Evolutionary conservation across 75 land plant species (phyloP), one percentile per base, ranked within the genome.

Genomic region (Picea glauca): DNA sequence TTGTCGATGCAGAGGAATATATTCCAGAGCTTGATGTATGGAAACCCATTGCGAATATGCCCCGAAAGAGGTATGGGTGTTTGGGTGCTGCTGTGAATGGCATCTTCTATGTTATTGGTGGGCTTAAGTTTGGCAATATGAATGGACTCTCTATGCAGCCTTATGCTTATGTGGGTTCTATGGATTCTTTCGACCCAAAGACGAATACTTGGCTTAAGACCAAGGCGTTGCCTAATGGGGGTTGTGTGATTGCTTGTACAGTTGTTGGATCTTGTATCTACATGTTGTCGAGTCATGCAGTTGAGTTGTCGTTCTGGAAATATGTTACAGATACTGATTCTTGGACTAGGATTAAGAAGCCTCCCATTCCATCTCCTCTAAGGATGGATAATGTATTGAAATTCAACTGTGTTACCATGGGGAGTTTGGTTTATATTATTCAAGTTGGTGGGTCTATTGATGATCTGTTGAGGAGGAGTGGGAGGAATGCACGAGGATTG

Each of bases 201-300:
- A 77, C 87, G 56, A 81, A 87, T 58, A 77, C 64, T 58, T 96
- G 99, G 99, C 77, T 85, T 58, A 81, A 90, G 83, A 83, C 90
- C 76, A 78, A 88, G 65, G 31, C 70, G 17, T 89, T 96, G 57
- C 99, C 97, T 1, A 91, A 88, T 58, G 98, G 98, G 0, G 99
- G 99, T 3, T 96, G 99, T 78, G 96, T 96, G 54, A 90, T 96
- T 78, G 94, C 93, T 18, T 93, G 93, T 74, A 90, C 94, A 43
- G 94, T 89, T 15, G 90, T 83, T 13, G 90, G 81, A 5, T 86
- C 85, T 15, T 65, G 83, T 77, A 83, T 96, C 30, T 96, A 92
- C 84, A 83, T 96, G 75, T 82, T 96, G 68, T 82, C 94, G 23
- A 94, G 97, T 81, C 97, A 93, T 84, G 97, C 99, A 38, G 94